Evolutionary conservation across 176 grass and related monocot species (phyloP), one percentile per base, ranked within the genome.

Genomic region (Hsuehochloa calcarea): DNA sequence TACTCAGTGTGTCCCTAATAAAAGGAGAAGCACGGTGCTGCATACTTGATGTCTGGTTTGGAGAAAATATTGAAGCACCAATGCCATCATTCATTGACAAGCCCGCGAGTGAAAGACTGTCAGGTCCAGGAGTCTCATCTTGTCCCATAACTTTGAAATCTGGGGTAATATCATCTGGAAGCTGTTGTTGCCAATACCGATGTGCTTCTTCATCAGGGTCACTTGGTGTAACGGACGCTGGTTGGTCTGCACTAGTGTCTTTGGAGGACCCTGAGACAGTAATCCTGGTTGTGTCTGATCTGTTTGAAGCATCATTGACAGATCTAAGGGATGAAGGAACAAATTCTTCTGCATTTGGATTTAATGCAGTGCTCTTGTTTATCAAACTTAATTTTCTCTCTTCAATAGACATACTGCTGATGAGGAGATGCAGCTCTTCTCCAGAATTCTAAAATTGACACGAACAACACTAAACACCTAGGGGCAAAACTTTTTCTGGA

Each of bases 291-390:
- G 55, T 80, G 84, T 82, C 90, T 72, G 79, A 85, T 89, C 65
- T 91, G 80, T 78, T 93, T 45, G 80, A 51, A 61, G 67, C 86
- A 75, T 87, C 93, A 86, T 56, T 84, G 52, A 86, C 29, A 86
- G 89, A 88, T 92, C 92, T 96, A 82, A 94, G 90, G 71, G 86
- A 90, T 65, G 97, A 96, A 70, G 97, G 97, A 86, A 99, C 97
- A 87, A 99, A 99, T 89, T 89, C 97, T 69, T 89, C 90, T 55
- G 97, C 97, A 89, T 99, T 96, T 70, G 97, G 97, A 88, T 99
- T 99, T 77, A 99, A 92, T 15, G 35, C 15, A 40, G 90, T 96
- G 74, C 68, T 68, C 91, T 80, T 99, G 86, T 84, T 92, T 90
- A 89, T 81, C 68, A 88, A 73, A 87, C 78, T 86, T 78, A 92